Conservation (phyloP, 192 early-diverging fungal genomes). For the Backusella psychrophila region DNA sequence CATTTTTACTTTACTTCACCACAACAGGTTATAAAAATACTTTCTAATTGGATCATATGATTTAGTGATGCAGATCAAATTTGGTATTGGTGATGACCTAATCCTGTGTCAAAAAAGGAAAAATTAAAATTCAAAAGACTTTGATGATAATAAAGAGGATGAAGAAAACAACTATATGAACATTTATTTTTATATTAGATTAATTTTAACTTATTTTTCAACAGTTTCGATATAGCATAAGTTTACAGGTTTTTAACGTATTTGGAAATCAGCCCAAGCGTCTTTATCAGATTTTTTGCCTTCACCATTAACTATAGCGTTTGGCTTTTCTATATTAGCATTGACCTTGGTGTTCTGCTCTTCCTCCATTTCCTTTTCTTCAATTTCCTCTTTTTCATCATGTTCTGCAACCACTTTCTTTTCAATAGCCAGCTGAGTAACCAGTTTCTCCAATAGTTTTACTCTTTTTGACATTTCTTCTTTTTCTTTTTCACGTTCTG, state of each 20-base stretch:
- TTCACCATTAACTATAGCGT: background rate
- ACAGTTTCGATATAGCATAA: background rate
- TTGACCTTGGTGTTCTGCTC: background rate
- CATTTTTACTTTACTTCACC: background rate
- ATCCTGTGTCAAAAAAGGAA: background rate
- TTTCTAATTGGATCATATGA: background rate
- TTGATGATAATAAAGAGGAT: background rate
- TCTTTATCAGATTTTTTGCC: background rate
- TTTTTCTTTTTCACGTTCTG: background rate
- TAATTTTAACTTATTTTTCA: background rate
- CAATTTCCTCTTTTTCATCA: background rate
- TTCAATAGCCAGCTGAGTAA: background rate
- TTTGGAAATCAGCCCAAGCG: background rate
- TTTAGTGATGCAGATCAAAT: background rate
- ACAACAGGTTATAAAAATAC: background rate
- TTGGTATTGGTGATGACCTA: background rate
- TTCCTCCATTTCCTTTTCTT: background rate
- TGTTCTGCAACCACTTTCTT: background rate
- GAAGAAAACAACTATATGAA: background rate
- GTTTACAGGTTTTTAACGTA: background rate
- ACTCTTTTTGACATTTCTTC: conserved; percentile 2
- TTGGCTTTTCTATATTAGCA: background rate
- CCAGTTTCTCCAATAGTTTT: background rate
- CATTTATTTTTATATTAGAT: background rate
- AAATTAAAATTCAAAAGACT: background rate